phyloP scores from a whole-genome alignment of 2,329 filamentous ascomycete species.

The Colletotrichum spinosum region DNA sequence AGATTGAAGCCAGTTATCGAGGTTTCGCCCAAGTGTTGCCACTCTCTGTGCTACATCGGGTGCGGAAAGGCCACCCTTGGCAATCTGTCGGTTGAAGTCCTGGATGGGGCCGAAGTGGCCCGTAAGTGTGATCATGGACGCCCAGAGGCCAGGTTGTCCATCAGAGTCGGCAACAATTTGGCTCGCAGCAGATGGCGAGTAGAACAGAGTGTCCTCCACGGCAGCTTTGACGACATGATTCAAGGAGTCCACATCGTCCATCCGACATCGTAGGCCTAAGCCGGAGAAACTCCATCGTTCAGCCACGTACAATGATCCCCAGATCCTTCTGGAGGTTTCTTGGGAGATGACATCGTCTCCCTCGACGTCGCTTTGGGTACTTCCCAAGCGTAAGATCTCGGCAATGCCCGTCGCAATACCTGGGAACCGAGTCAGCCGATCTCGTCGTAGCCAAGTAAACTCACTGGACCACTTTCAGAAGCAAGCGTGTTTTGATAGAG shows the following conservation, averaged over 20 bases:
- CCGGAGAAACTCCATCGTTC: conserved; percentile 39
- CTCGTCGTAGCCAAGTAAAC: too few relatives aligned
- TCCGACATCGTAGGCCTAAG: conserved; percentile 35
- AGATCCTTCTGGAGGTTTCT: conserved; percentile 31
- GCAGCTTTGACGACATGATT: conserved; percentile 29
- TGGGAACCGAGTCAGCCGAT: background rate
- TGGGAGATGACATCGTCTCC: conserved; percentile 5
- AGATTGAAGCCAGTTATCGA: conserved; percentile 37
- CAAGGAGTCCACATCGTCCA: conserved; percentile 15
- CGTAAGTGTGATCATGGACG: conserved; percentile 47
- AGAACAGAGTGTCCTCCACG: conserved; percentile 45
- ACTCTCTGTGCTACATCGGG: conserved; percentile 21
- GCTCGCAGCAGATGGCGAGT: conserved; percentile 29
- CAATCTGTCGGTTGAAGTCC: conserved; percentile 46
- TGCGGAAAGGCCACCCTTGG: conserved; percentile 29
- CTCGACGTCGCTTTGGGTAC: background rate
- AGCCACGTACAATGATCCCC: conserved; percentile 39
- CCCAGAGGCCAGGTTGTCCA: conserved; percentile 48
- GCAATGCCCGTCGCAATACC: conserved; percentile 30
- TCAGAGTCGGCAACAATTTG: background rate
- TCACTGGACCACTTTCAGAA: too few relatives aligned
- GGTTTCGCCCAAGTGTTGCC: conserved; percentile 16
- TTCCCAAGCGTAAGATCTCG: conserved; percentile 26
- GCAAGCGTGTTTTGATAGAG: too few relatives aligned
- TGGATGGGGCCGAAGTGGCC: conserved; percentile 47